These are phyloP conservation scores for Alternaria solani DNA, from an alignment of 2,329 filamentous ascomycete species.

Conservation along the genomic window DNA sequence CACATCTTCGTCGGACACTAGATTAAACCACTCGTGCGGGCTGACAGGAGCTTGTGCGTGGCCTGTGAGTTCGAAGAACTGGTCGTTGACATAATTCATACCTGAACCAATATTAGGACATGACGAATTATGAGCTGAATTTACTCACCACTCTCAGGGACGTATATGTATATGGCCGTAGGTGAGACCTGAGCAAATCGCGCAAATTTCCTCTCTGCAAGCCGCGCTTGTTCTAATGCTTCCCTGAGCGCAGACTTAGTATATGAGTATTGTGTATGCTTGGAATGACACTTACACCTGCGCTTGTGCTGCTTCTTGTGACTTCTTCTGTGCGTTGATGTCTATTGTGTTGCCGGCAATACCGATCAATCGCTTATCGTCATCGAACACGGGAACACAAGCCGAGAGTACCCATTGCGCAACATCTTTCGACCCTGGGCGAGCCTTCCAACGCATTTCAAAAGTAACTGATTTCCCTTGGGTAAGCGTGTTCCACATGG, in stretches of 20 bases:
- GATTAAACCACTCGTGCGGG: slow-evolving; percentile 26
- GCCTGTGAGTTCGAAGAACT: slow-evolving; percentile 40
- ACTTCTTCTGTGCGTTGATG: slow-evolving; percentile 44
- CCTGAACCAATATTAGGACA: slow-evolving; percentile 17
- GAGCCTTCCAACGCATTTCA: slow-evolving; percentile 47
- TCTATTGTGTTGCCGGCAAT: slow-evolving; percentile 45
- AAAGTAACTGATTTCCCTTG: slow-evolving; percentile 41
- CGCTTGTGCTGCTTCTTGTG: slow-evolving; percentile 30
- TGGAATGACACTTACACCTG: slow-evolving; percentile 10
- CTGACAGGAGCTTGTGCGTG: slow-evolving; percentile 21
- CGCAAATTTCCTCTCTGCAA: slow-evolving; percentile 38
- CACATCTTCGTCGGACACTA: slow-evolving; percentile 35
- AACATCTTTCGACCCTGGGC: slow-evolving; percentile 18
- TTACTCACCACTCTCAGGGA: slow-evolving; percentile 27
- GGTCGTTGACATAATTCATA: slow-evolving; percentile 41
- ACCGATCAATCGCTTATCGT: slow-evolving; percentile 34
- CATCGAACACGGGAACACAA: slow-evolving; percentile 41
- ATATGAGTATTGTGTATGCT: not conserved
- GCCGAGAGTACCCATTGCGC: slow-evolving; percentile 42
- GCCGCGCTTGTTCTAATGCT: slow-evolving; percentile 34
- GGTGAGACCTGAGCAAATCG: slow-evolving; percentile 38
- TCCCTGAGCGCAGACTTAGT: slow-evolving; percentile 8
- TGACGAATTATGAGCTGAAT: not conserved
- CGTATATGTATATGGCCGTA: slow-evolving; percentile 38
- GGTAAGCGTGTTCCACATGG: slow-evolving; percentile 40